phyloP scores from a whole-genome alignment of 2,329 filamentous ascomycete genomes.

The Biscogniauxia sp. region DNA sequence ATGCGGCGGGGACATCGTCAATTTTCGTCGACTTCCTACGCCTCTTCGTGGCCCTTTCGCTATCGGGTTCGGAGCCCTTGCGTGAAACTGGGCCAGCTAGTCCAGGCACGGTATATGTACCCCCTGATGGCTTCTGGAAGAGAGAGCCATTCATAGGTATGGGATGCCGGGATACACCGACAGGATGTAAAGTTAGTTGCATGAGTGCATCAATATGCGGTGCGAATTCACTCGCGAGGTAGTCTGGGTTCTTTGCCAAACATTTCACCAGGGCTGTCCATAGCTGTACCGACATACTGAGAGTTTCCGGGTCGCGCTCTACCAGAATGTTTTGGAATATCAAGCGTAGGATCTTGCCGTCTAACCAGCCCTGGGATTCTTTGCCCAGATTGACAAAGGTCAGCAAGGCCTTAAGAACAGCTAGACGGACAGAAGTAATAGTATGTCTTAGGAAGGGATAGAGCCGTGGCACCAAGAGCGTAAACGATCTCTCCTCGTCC shows the following conservation, averaged over 20 bases:
- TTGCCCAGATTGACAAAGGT: slow-evolving; percentile 89
- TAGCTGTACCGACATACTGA: slow-evolving; percentile 80
- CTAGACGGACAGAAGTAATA: slow-evolving; percentile 90
- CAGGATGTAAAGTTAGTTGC: slow-evolving; percentile 81
- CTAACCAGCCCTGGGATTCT: slow-evolving; percentile 86
- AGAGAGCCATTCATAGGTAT: slow-evolving; percentile 87
- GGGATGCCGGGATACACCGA: slow-evolving; percentile 86
- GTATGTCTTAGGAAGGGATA: slow-evolving; percentile 97
- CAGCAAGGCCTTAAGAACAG: slow-evolving; percentile 85
- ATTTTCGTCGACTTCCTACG: slow-evolving; percentile 82
- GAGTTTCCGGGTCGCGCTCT: slow-evolving; percentile 80
- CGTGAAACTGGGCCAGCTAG: slow-evolving; percentile 44
- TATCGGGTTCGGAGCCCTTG: slow-evolving; percentile 51
- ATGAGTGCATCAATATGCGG: slow-evolving; percentile 78
- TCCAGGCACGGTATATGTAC: slow-evolving; percentile 64
- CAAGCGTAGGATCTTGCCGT: slow-evolving; percentile 81
- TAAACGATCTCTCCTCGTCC: slow-evolving; percentile 86
- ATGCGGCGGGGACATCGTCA: slow-evolving; percentile 62
- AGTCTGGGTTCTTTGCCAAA: slow-evolving; percentile 60
- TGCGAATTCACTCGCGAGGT: slow-evolving; percentile 71
- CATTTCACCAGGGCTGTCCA: slow-evolving; percentile 77
- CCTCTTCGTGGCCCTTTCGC: slow-evolving; percentile 68
- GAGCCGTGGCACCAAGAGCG: slow-evolving; percentile 84
- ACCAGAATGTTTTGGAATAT: slow-evolving; percentile 95
- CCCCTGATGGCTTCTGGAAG: slow-evolving; percentile 91